phyloP scores from a whole-genome alignment of 768 basidiomycete species.

The Gloeopeniophorella convolvens region DNA sequence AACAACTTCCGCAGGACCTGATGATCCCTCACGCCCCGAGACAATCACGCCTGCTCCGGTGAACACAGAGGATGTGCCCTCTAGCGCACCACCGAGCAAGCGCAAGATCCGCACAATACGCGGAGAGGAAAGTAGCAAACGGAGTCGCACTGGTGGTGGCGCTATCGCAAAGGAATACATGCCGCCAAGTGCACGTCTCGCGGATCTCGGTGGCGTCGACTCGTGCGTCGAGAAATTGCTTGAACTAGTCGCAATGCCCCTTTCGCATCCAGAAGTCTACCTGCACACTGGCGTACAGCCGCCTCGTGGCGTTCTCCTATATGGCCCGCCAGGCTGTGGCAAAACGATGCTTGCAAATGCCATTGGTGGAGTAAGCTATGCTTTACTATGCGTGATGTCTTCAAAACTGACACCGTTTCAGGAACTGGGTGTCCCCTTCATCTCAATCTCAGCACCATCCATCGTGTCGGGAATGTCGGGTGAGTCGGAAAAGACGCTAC shows the following conservation, averaged over 20 bases:
- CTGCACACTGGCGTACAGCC: slow-evolving; percentile 88
- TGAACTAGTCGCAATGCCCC: slow-evolving; percentile 93
- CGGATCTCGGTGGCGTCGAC: slow-evolving; percentile 86
- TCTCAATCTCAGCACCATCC: slow-evolving; percentile 89
- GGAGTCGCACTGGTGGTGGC: slow-evolving; percentile 33
- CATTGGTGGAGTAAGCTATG: slow-evolving; percentile 76
- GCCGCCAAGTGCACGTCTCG: slow-evolving; percentile 69
- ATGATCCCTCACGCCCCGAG: slow-evolving; percentile 12
- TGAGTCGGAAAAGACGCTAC: slow-evolving; percentile 92
- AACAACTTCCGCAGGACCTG: background rate
- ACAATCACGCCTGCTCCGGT: background rate
- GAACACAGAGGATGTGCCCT: slow-evolving; percentile 12
- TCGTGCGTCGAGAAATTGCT: slow-evolving; percentile 86
- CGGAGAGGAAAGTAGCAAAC: slow-evolving; percentile 52
- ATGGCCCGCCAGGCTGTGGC: slow-evolving; percentile 96
- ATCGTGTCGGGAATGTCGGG: slow-evolving; percentile 98
- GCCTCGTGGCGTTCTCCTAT: slow-evolving; percentile 84
- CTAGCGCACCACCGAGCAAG: slow-evolving; percentile 38
- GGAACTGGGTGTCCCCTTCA: slow-evolving; percentile 92
- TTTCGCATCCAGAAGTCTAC: slow-evolving; percentile 94
- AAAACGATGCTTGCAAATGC: slow-evolving; percentile 94
- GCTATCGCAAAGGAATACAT: slow-evolving; percentile 54
- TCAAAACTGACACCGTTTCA: slow-evolving; percentile 27
- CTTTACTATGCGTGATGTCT: background rate
- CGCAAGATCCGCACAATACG: slow-evolving; percentile 57